Evolutionary conservation across 108 stramenopile genomes (phyloP), one percentile per base, ranked within the genome.

Genomic region (Pseudonitzschia pungens): DNA sequence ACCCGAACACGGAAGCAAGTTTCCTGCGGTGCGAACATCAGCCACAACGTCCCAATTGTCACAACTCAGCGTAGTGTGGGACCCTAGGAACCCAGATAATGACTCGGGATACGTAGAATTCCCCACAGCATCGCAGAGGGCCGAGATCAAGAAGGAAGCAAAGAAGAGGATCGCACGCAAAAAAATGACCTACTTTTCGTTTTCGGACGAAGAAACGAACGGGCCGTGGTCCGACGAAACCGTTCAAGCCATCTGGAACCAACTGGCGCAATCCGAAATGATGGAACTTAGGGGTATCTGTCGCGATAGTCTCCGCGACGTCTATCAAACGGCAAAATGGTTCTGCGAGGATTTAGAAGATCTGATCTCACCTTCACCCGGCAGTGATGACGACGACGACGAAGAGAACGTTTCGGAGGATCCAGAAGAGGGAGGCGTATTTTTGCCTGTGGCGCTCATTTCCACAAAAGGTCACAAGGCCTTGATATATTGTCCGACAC

Each of bases 71-170:
- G 27, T 67, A 11, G 24, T 67, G 22, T 67, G 65, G 65, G 65
- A 67, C 27, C 65, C 65, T 45, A 44, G 42, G 6, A 67, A 67
- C 43, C 40, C 42, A 50, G 60, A 63, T 31, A 51, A 45, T 64
- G 59, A 40, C 45, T 40, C 36, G 33, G 73, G 62, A 62, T 6
- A 71, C 18, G 77, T 78, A 4, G 71, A 69, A 4, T 79, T 79
- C 52, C 78, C 78, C 2, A 79, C 83, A 31, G 76, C 79, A 0
- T 65, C 65, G 48, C 85, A 86, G 64, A 68, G 71, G 40, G 70
- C 53, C 36, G 51, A 32, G 16, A 43, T 86, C 52, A 73, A 78
- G 27, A 86, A 85, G 43, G 82, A 83, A 75, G 73, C 74, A 18
- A 50, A 68, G 55, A 77, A 81, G 51, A 75, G 85, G 56, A 72